A percentile compares a stretch with the other conserved stretches of the same genome.
Conservation (phyloP, 768 basidiomycete species). For the Hirschioporus abietinus region DNA sequence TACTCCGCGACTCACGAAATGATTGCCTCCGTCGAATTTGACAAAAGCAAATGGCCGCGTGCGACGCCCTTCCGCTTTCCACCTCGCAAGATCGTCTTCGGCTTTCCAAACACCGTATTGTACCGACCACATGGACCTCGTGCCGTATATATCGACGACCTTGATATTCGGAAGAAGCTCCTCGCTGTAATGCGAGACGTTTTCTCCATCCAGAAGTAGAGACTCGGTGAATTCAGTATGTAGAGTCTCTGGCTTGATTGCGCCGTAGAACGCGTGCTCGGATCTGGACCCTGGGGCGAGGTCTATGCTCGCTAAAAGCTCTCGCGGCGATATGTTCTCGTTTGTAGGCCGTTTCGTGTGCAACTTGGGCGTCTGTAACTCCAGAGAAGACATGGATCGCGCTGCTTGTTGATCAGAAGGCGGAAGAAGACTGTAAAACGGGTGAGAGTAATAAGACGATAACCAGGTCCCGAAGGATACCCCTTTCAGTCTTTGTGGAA, state of each 20-base stretch:
- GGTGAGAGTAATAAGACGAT: constrained; percentile 2
- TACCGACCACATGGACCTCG: neutral
- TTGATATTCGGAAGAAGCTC: neutral
- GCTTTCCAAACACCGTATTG: constrained; percentile 1
- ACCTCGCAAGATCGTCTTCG: neutral
- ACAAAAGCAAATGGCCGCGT: constrained; percentile 21
- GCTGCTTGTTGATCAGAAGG: neutral
- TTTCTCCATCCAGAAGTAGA: neutral
- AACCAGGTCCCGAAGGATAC: neutral
- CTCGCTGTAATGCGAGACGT: neutral
- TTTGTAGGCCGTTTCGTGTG: neutral
- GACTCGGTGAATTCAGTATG: neutral
- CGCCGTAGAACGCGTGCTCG: constrained; percentile 1
- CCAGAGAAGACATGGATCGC: neutral
- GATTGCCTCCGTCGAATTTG: constrained; percentile 26
- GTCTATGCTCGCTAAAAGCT: constrained; percentile 1
- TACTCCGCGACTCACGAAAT: constrained; percentile 26
- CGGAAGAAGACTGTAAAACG: neutral
- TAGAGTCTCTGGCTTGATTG: neutral
- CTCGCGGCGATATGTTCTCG: neutral
- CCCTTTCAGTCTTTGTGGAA: neutral
- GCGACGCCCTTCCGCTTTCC: constrained; percentile 9
- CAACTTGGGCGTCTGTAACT: neutral
- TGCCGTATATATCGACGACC: neutral
- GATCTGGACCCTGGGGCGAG: neutral